Base-by-base conservation (phyloP, 2,329 filamentous ascomycete species). In the Colletotrichum viniferum region DNA sequence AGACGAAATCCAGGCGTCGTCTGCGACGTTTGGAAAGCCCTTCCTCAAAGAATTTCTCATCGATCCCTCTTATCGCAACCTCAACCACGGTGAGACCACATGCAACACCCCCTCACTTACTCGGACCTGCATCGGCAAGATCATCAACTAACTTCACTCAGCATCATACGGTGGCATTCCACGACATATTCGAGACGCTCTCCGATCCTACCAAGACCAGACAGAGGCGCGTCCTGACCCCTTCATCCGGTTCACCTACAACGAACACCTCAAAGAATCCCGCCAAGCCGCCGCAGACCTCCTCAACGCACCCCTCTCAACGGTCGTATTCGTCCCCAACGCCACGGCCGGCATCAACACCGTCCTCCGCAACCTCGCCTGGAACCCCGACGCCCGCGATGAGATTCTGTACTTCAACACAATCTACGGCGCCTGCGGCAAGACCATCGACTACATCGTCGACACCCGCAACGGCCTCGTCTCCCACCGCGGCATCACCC, bases 141-240 rank as follows among this genome's bases (percentile, higher is more conserved):
- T 79, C 30, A 55, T 52, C 18, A 56, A 73, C 76, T 76, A 38
- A 78, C 34, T 58, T 34, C 21, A 21, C 7, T 12, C 58, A 92
- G 94, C 95, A 64, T 97, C 95, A 1, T 98, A 95, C 81, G 96
- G 96, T 38, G 92, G 93, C 3, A 92, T 93, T 79, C 96, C 96
- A 5, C 86, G 84, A 12, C 81, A 85, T 24, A 88, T 98, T 74
- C 90, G 88, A 18, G 84, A 89, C 16, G 88, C 88, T 65, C 88
- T 93, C 24, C 91, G 90, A 18, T 80, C 87, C n/a, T 94, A 93
- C 80, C 93, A 96, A 81, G 90, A 93, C 76, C 85, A 87, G 5
- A 86, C 88, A 43, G 96, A 98, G 85, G 86, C 89, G 2, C 87
- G 87, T 0, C 95, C 96, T 0, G 96, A 98, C 84, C 83, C 85